phyloP scores from a whole-genome alignment of 768 basidiomycete genomes.

The Tylopilus rubrobrunneus region DNA sequence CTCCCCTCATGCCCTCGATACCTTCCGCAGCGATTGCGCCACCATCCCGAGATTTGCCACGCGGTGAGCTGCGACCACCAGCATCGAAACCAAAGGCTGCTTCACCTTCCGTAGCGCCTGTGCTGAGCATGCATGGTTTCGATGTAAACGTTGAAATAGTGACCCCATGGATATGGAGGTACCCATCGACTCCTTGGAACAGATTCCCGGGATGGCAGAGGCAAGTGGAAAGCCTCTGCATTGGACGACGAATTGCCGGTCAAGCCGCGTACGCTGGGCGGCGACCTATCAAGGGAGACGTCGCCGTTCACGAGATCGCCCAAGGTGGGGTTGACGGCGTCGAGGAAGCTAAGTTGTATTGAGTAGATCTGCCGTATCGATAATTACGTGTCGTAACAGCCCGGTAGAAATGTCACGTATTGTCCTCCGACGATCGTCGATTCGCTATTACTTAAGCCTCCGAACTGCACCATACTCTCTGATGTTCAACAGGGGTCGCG shows the following conservation, averaged over 20 bases:
- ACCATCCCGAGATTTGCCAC: too few species aligned
- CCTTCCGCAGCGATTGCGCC: slow-evolving; percentile 34
- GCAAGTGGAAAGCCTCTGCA: slow-evolving; percentile 51
- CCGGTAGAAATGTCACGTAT: slow-evolving; percentile 71
- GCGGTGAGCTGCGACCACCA: slow-evolving; percentile 5
- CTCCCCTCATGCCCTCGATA: slow-evolving; percentile 35
- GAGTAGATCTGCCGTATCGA: slow-evolving; percentile 18
- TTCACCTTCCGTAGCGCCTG: slow-evolving; percentile 41
- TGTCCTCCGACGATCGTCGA: too few species aligned
- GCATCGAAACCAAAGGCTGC: slow-evolving; percentile 24
- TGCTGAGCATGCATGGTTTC: slow-evolving; percentile 48
- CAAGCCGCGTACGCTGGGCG: slow-evolving; percentile 62
- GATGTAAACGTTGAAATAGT: slow-evolving; percentile 39
- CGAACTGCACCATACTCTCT: slow-evolving; percentile 60
- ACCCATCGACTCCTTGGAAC: slow-evolving; percentile 32
- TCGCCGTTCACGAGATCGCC: slow-evolving; percentile 54
- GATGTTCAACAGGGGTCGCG: slow-evolving; percentile 71
- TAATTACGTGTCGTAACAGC: slow-evolving; percentile 5
- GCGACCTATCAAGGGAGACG: slow-evolving; percentile 52
- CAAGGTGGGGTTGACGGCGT: slow-evolving; percentile 6
- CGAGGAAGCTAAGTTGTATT: too few species aligned
- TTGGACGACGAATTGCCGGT: slow-evolving; percentile 38
- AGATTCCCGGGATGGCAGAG: slow-evolving; percentile 37
- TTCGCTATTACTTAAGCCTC: slow-evolving; percentile 62
- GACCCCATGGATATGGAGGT: slow-evolving; percentile 50